Base-by-base conservation (phyloP, 2,329 filamentous ascomycete genomes). In the Ascocoryne sarcoides region DNA sequence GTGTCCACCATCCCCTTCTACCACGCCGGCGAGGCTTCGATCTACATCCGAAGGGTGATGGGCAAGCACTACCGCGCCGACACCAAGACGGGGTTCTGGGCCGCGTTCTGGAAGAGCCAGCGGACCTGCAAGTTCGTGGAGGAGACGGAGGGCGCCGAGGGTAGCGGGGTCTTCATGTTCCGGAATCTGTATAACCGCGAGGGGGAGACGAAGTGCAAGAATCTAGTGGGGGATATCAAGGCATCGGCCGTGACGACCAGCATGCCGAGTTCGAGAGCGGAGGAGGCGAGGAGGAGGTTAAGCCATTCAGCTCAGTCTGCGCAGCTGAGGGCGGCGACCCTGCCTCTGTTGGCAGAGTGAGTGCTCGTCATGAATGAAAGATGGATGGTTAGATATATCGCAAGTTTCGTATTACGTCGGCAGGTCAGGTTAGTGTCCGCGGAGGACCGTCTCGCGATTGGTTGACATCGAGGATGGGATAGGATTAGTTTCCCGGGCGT, bases 1-100 rank as follows among this genome's bases (percentile, higher is more conserved):
- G 75, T 79, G 59, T 70, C 75, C 62, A 71, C 62, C 50, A 77
- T 78, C 33, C 75, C 75, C 10, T 76, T 76, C 58, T 79, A 79
- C 63, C 65, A 75, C 50, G 73, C 73, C 16, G 67, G 72, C 44
- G 69, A 75, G 54, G 74, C 74, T n/a, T 75, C 73, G 8, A 62
- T 68, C 42, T 70, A 73, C 28, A 73, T 79, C 55, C 66, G 65
- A 53, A 67, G 67, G 8, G 60, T 78, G n/a, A 66, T 79, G 14
- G 74, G 74, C 5, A 62, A 69, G 20, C 62, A 70, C 39, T 79
- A 79, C 60, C 64, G 64, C 53, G 55, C 60, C 7, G 69, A 72
- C 44, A 41, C 44, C 10, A 55, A 58, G 44, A 61, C 58, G 3
- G 44, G 49, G 5, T 61, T 60, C 53, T 60, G 56, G 59, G 54